Evolutionary conservation across 805 yeast species (phyloP).

Genomic region (Martiniozyma abietophila): DNA sequence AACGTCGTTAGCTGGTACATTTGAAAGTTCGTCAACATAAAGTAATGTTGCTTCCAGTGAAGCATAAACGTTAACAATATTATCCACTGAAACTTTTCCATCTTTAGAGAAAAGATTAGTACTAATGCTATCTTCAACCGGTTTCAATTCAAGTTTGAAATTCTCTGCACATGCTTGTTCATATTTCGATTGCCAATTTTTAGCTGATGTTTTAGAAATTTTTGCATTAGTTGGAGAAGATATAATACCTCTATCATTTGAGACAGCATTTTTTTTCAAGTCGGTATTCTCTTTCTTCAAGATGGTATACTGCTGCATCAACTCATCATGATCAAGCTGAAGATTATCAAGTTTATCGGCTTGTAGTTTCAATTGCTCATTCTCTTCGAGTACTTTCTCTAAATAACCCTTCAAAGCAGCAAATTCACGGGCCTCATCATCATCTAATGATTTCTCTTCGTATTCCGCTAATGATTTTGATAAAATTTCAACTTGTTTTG

Average conservation of each 20-base stretch:
- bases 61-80: conserved; percentile 38
- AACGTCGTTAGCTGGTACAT: conserved; percentile 23
- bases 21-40: conserved; percentile 16
- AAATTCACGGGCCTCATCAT: conserved; percentile 10
- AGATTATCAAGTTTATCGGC: background rate
- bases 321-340: conserved; percentile 2
- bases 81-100: conserved; percentile 40
- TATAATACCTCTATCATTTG: background rate
- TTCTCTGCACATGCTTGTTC: conserved; percentile 34
- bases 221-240: background rate
- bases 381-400: conserved; percentile 13
- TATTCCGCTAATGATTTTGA: conserved; percentile 6
- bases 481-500: conserved; percentile 8
- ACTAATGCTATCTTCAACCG: conserved; percentile 2
- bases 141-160: conserved; percentile 10
- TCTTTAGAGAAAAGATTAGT: conserved; percentile 11
- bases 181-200: conserved; percentile 40
- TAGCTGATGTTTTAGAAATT: background rate
- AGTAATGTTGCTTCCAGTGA: conserved; percentile 37
- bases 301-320: conserved; percentile 1
- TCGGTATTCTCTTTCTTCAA: conserved; percentile 2
- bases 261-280: conserved; percentile 6
- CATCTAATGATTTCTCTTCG: conserved; percentile 11
- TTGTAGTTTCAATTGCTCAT: conserved; percentile 7
- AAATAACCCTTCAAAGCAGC: conserved; percentile 11